These are phyloP conservation scores for Albophoma yamanashiensis DNA, from an alignment of 2,329 filamentous ascomycete species.

Conservation along the genomic window DNA sequence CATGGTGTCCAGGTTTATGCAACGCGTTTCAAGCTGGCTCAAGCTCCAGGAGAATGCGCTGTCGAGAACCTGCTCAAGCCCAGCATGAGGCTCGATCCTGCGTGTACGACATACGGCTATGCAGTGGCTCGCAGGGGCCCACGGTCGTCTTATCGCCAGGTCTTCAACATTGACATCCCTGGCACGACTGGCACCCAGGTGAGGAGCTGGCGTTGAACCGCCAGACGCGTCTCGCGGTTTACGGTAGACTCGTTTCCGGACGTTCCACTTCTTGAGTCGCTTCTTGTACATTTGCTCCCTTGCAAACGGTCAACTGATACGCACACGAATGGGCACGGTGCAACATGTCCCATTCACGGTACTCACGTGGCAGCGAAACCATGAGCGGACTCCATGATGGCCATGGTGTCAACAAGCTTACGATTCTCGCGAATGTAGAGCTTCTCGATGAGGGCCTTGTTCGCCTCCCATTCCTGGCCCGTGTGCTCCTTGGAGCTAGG, in stretches of 20 bases:
- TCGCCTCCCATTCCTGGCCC: conserved; percentile 22
- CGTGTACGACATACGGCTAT: conserved; percentile 12
- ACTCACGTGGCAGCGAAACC: conserved; percentile 27
- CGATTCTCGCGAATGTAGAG: conserved; percentile 24
- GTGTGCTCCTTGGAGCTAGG: conserved; percentile 22
- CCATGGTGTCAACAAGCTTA: conserved; percentile 25
- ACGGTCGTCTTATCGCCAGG: neutral
- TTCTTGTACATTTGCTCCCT: conserved; percentile 30
- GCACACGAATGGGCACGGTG: neutral
- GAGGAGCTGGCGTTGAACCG: conserved; percentile 3
- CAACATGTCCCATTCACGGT: neutral
- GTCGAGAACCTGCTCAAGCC: conserved; percentile 21
- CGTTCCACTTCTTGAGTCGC: conserved; percentile 25
- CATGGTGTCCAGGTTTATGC: conserved; percentile 21
- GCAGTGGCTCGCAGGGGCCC: neutral
- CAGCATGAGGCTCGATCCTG: conserved; percentile 14
- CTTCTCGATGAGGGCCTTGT: conserved; percentile 18
- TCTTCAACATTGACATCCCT: conserved; percentile 1
- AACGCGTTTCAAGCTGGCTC: conserved; percentile 19
- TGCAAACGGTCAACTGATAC: neutral
- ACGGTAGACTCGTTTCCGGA: conserved; percentile 24
- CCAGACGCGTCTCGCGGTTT: conserved; percentile 7
- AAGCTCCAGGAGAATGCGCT: conserved; percentile 23
- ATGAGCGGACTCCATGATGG: conserved; percentile 20
- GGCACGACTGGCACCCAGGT: neutral